Evolutionary conservation across 192 early-diverging fungal genomes (phyloP).

Genomic region (Coemansia guatemalensis): DNA sequence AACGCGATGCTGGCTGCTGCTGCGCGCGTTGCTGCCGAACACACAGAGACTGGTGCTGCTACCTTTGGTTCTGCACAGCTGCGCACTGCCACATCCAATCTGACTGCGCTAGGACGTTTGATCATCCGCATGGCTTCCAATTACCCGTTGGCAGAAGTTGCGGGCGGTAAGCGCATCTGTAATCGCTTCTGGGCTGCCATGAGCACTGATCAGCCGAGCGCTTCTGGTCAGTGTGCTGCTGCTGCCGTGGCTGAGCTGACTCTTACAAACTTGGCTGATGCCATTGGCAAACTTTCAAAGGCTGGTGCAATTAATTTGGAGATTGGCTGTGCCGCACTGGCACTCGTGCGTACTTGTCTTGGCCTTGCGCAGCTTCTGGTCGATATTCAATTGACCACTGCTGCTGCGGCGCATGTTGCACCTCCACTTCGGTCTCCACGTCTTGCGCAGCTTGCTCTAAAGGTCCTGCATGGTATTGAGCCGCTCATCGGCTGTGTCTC

Average conservation of each 20-base stretch:
- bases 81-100: conserved; percentile 22
- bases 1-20: conserved; percentile 22
- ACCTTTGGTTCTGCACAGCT: background rate
- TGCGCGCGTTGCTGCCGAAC: background rate
- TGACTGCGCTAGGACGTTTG: conserved; percentile 36
- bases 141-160: conserved; percentile 17
- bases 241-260: conserved; percentile 15
- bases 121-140: conserved; percentile 30
- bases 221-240: conserved; percentile 28
- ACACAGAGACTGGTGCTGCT: background rate
- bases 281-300: background rate
- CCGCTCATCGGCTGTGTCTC: background rate
- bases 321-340: conserved; percentile 5
- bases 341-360: conserved; percentile 27
- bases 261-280: background rate
- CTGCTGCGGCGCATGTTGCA: conserved; percentile 5
- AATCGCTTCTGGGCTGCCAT: conserved; percentile 44
- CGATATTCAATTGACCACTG: conserved; percentile 16
- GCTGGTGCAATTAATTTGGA: background rate
- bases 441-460: conserved; percentile 11
- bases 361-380: conserved; percentile 14
- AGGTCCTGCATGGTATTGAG: conserved; percentile 13
- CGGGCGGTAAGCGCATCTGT: conserved; percentile 6
- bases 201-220: conserved; percentile 18
- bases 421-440: conserved; percentile 7